Conservation (phyloP, 2,329 filamentous ascomycete genomes). For the Fonsecaea erecta region DNA sequence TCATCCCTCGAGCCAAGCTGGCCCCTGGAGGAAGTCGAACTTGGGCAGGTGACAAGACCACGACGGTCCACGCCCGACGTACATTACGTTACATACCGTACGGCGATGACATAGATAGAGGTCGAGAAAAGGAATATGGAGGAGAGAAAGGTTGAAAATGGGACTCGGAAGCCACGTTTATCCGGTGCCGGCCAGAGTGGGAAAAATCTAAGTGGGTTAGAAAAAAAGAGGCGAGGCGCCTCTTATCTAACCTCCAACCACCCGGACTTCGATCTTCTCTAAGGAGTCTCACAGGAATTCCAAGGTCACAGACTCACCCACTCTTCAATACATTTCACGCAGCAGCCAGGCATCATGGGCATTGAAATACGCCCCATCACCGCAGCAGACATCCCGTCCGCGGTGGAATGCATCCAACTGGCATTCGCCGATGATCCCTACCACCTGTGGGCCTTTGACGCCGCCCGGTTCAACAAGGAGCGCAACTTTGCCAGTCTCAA, state of each 20-base stretch:
- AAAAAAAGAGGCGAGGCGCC: background rate
- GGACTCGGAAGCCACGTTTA: background rate
- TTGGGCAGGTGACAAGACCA: no score
- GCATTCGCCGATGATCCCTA: slow-evolving; percentile 71
- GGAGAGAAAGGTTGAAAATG: background rate
- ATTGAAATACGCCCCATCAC: slow-evolving; percentile 63
- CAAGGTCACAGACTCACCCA: background rate
- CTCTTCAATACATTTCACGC: background rate
- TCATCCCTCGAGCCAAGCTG: no score
- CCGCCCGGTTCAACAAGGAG: slow-evolving; percentile 59
- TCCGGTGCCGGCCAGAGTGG: background rate
- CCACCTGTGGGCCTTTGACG: slow-evolving; percentile 67
- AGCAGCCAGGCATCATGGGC: slow-evolving; percentile 45
- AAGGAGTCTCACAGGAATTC: background rate
- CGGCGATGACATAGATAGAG: no score
- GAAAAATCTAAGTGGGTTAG: background rate
- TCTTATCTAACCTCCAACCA: background rate
- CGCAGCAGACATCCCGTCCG: slow-evolving; percentile 65
- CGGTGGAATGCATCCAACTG: slow-evolving; percentile 67
- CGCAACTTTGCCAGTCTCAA: slow-evolving; percentile 68
- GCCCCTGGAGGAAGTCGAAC: no score
- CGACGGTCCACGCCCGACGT: no score
- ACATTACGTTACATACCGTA: no score
- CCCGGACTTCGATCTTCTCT: background rate
- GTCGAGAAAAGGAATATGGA: background rate